phyloP scores from a whole-genome alignment of 2,329 filamentous ascomycete genomes.

The Colletotrichum echinochloae region DNA sequence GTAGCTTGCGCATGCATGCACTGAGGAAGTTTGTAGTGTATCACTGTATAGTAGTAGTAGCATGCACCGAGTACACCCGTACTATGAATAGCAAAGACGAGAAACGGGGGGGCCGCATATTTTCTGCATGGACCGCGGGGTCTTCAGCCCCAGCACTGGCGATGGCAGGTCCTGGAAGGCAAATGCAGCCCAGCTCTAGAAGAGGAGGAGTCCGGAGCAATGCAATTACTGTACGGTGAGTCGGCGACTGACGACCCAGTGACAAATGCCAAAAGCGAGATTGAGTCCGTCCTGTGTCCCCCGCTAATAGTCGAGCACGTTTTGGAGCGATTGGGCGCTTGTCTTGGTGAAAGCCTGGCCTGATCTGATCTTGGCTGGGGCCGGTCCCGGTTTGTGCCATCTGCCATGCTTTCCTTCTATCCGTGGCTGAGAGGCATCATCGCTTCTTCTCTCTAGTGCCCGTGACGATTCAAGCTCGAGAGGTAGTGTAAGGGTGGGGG shows the following conservation, averaged over 20 bases:
- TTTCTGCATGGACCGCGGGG: slow-evolving; percentile 8
- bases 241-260: slow-evolving; percentile 3
- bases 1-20: background rate
- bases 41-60: background rate
- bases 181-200: no score
- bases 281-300: background rate
- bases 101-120: slow-evolving; percentile 3
- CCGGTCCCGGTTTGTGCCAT: background rate
- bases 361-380: background rate
- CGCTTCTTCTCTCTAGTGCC: background rate
- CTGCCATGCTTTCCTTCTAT: background rate
- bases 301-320: background rate
- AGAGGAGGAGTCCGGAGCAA: background rate
- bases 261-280: slow-evolving; percentile 3
- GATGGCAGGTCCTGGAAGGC: background rate
- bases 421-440: background rate
- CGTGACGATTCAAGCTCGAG: background rate
- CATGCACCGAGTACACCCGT: background rate
- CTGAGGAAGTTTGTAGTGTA: no score
- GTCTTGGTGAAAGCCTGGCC: background rate
- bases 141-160: background rate
- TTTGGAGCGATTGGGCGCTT: background rate
- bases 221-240: no score
- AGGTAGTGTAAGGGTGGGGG: background rate
- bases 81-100: slow-evolving; percentile 14